Conservation (phyloP, 345 rosid genomes). For the Citrus medica region DNA sequence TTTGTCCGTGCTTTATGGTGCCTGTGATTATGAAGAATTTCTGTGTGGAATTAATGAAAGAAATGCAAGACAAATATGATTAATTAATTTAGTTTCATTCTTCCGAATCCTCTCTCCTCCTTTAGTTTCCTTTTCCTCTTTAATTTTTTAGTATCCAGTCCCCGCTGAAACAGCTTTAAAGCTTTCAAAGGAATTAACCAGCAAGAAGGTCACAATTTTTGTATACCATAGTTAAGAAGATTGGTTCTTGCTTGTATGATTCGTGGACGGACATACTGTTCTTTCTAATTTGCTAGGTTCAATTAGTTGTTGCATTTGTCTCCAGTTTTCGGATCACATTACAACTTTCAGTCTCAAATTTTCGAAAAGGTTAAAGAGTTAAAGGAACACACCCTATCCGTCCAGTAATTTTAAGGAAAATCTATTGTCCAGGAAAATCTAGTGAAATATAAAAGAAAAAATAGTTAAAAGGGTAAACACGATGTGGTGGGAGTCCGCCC, state of each 20-base stretch:
- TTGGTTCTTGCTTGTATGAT: neutral
- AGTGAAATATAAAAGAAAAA: neutral
- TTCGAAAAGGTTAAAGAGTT: neutral
- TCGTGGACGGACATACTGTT: neutral
- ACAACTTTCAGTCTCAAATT: neutral
- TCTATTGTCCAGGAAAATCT: neutral
- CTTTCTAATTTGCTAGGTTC: neutral
- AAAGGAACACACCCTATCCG: neutral
- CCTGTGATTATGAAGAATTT: constrained; percentile 22
- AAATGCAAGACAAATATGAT: constrained; percentile 21
- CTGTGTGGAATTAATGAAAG: constrained; percentile 31
- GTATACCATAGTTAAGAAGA: accelerated
- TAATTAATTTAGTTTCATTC: constrained; percentile 1
- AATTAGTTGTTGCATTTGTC: neutral
- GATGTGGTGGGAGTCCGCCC: neutral
- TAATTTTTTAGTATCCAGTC: neutral
- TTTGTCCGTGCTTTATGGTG: constrained; percentile 12
- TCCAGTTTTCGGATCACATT: neutral
- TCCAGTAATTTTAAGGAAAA: neutral
- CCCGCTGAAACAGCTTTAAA: no score
- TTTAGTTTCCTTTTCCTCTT: neutral
- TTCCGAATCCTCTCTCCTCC: neutral
- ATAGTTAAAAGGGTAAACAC: neutral
- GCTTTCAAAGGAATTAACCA: neutral
- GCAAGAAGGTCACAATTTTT: constrained; percentile 1